phyloP scores from a whole-genome alignment of 352 stramenopile species.

The Aphanomyces stellatus region DNA sequence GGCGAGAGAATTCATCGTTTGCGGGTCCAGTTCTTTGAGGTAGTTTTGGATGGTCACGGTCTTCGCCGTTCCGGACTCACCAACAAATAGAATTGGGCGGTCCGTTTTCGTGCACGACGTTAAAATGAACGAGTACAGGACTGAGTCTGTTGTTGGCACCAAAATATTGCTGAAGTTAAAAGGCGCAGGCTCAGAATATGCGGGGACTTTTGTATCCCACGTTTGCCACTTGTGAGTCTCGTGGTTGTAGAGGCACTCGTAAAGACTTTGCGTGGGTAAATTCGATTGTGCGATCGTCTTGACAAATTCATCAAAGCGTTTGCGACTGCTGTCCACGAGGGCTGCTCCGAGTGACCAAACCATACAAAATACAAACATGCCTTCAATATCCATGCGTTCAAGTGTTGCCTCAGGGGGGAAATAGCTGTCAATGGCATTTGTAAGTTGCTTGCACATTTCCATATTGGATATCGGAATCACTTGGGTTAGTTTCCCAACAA shows the following conservation, averaged over 20 bases:
- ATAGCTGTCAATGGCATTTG: slow-evolving; percentile 86
- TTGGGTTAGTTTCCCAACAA: slow-evolving; percentile 84
- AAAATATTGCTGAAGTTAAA: slow-evolving; percentile 95
- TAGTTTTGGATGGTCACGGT: slow-evolving; percentile 95
- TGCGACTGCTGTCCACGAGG: slow-evolving; percentile 65
- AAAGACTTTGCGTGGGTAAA: slow-evolving; percentile 74
- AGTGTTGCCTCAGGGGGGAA: slow-evolving; percentile 41
- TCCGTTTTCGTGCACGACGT: slow-evolving; percentile 78
- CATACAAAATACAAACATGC: slow-evolving; percentile 89
- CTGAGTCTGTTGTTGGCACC: slow-evolving; percentile 91
- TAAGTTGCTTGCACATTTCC: slow-evolving; percentile 94
- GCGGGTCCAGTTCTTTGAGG: slow-evolving; percentile 66
- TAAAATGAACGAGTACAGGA: slow-evolving; percentile 91
- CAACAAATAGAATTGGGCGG: slow-evolving; percentile 89
- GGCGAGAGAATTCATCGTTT: slow-evolving; percentile 55
- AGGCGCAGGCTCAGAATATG: slow-evolving; percentile 87
- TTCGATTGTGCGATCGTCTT: slow-evolving; percentile 72
- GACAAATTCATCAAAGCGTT: slow-evolving; percentile 88
- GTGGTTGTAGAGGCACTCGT: slow-evolving; percentile 86
- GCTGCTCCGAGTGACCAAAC: slow-evolving; percentile 89
- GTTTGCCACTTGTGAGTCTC: slow-evolving; percentile 86
- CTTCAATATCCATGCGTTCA: slow-evolving; percentile 72
- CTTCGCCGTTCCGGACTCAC: slow-evolving; percentile 92
- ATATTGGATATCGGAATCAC: slow-evolving; percentile 92
- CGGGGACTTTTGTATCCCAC: slow-evolving; percentile 78